A percentile compares a stretch with the other conserved stretches of the same genome.
These are phyloP conservation scores for Triticum monococcum DNA, from an alignment of 176 grass and related monocot genomes.

Conservation along the genomic window DNA sequence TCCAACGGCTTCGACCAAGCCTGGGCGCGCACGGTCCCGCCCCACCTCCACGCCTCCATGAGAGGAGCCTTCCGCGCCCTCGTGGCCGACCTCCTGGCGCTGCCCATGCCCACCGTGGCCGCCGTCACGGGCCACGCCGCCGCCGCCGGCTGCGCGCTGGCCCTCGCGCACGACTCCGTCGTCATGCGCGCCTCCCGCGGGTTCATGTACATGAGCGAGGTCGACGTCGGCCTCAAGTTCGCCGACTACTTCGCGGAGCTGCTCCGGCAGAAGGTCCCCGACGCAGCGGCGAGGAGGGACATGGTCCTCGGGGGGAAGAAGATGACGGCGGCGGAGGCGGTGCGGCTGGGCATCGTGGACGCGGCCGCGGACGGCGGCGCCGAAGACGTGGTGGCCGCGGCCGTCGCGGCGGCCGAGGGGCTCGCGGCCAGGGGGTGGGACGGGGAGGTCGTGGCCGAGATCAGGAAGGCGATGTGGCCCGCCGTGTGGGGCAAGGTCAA, in stretches of 20 bases:
- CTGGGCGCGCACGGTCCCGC: slow-evolving; percentile 40
- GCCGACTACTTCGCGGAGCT: slow-evolving; percentile 41
- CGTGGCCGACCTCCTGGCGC: slow-evolving; percentile 57
- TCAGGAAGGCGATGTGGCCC: slow-evolving; percentile 34
- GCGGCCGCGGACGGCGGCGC: slow-evolving; percentile 29
- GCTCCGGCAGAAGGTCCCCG: slow-evolving; percentile 59
- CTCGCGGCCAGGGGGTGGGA: slow-evolving; percentile 39
- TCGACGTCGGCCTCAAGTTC: slow-evolving; percentile 53
- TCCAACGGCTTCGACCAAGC: slow-evolving; percentile 70
- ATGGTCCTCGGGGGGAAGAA: slow-evolving; percentile 40
- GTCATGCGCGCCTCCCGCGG: slow-evolving; percentile 67
- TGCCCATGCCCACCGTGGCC: slow-evolving; percentile 74
- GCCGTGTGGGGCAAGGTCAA: slow-evolving; percentile 18
- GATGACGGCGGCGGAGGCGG: slow-evolving; percentile 46
- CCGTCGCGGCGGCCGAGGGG: slow-evolving; percentile 28
- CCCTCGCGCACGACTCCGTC: slow-evolving; percentile 53
- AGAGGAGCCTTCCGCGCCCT: slow-evolving; percentile 8
- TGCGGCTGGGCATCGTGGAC: slow-evolving; percentile 50
- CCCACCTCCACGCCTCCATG: slow-evolving; percentile 23
- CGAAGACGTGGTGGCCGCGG: slow-evolving; percentile 33
- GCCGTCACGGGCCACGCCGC: slow-evolving; percentile 54
- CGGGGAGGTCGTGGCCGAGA: slow-evolving; percentile 32
- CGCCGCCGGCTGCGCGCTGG: slow-evolving; percentile 51
- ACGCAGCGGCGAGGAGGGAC: slow-evolving; percentile 45
- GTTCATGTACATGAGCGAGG: slow-evolving; percentile 82